Evolutionary conservation across 495 filamentous ascomycete genomes (phyloP), one percentile per base, ranked within the genome.

Genomic region (Penicillium bovifimosum): DNA sequence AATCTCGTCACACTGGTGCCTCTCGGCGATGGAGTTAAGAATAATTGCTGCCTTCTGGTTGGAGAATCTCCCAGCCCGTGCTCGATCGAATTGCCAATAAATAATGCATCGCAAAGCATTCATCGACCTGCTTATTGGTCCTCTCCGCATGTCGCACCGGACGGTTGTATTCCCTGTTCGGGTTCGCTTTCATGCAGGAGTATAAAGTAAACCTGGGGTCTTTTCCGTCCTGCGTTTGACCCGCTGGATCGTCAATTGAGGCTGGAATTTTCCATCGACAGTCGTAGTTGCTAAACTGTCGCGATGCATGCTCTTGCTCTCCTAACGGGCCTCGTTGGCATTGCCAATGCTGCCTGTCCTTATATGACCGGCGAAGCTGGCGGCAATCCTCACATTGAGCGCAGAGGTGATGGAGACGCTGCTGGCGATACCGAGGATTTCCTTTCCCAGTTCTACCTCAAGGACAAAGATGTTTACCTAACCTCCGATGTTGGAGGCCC

Each of bases 401-500:
- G 60, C 53, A 69, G 70, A 14, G 66, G 63, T 28, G 41, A 64
- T 39, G 51, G 33, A 5, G 61, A 66, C 56, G 74, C 72, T 18
- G 53, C 65, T 20, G 59, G 52, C 10, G 64, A 66, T 4, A 76
- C 74, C 0, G 74, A 76, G 26, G 60, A 74, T 7, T 82, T 79
- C 55, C 60, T 86, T 18, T 76, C 77, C 14, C 68, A 79, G 35
- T 84, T 80, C 61, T 79, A 82, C 47, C 68, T 88, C 29, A 75
- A 86, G 43, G 87, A 91, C 67, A 74, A 72, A 39, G 67, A 80
- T 52, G 67, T 69, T 5, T 88, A 69, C 64, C 68, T 88, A 59
- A 90, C 87, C 0, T 81, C 80, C 40, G 87, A 91, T 64, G 82
- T 82, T 13, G 87, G 87, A n/a, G 85, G 83, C 9, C 86, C 85